phyloP scores from a whole-genome alignment of 208 protist species.

The Wallacemonas sp. region DNA sequence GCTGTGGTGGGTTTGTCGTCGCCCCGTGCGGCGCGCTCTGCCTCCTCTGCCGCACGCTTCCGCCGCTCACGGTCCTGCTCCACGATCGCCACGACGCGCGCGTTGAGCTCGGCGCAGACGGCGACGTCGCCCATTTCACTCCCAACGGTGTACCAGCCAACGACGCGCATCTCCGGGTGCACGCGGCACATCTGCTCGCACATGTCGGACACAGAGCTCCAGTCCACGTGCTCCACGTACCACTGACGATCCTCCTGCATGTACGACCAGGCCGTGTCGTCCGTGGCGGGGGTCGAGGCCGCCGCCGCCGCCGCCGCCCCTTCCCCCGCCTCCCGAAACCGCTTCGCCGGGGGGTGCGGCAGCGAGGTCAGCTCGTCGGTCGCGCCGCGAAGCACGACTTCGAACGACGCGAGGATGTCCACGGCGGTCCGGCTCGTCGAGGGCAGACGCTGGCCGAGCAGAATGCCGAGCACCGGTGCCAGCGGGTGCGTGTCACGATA shows the following conservation, averaged over 20 bases:
- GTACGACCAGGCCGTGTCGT: no score
- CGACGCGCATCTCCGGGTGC: constrained; percentile 44
- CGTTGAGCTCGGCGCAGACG: constrained; percentile 21
- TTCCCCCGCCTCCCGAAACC: background rate
- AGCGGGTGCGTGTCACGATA: background rate
- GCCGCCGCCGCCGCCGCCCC: background rate
- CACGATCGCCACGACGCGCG: constrained; percentile 16
- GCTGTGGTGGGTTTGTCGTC: no score
- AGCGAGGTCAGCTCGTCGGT: background rate
- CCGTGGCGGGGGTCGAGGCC: background rate
- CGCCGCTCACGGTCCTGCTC: constrained; percentile 1
- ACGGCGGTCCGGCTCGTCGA: constrained; percentile 18
- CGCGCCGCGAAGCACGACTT: constrained; percentile 29
- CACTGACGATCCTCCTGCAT: constrained; percentile 13
- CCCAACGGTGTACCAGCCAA: constrained; percentile 74
- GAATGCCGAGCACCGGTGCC: constrained; percentile 24
- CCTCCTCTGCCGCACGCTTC: background rate
- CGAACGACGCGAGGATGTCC: constrained; percentile 50
- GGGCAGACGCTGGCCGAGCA: constrained; percentile 25
- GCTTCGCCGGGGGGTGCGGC: background rate
- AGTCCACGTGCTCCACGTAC: constrained; percentile 36
- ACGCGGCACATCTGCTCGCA: constrained; percentile 45
- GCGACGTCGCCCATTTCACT: constrained; percentile 9
- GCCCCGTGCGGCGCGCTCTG: no score
- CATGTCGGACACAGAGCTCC: constrained; percentile 31